Evolutionary conservation across 1,284 basidiomycete species (phyloP), one percentile per base, ranked within the genome.

Genomic region (Neonothopanus nambi): DNA sequence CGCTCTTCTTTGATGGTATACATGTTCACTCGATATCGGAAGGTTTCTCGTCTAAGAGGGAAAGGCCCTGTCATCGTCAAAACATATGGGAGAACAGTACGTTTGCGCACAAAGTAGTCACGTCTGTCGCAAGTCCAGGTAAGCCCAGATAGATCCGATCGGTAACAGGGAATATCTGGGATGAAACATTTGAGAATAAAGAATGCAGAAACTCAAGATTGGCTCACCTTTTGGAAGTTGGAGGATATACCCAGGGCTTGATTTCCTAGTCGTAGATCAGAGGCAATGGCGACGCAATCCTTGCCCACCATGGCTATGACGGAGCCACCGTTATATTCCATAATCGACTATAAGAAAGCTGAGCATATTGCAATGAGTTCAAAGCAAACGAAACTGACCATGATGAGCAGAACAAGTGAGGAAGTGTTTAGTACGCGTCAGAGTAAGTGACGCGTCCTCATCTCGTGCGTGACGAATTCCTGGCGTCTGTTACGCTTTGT

Each of bases 1-100:
- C 97, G 85, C 69, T 98, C 96, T 71, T 99, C 97, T 76, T 99
- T 99, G 84, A 99, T 98, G 46, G 93, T 92, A 77, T 98, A 99
- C 93, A 99, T 97, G 78, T 99, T 99, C 55, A 97, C 89, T 57
- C 95, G 83, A 75, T 92, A 97, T 53, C 97, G 86, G 65, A 98
- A 88, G 51, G 86, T 84, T 70, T 98, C 93, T 60, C 85, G 87
- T 61, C 93, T 95, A 60, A 15, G 49, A 17, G 17, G 24, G 41
- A 39, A 45, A 44, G 48, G 52, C 5, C 5, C 5, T 11, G 9
- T 21, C 62, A 57, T 56, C 49, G 33, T 38, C 20, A 40, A n/a
- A 40, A 54, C 17, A n/a, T 21, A 35, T 39, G 39, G 18, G 51
- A 50, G 43, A 51, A 38, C 40, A 12, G 21, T n/a, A 39, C 41